Base-by-base conservation (phyloP, 495 filamentous ascomycete species). In the Neurospora pannonica region DNA sequence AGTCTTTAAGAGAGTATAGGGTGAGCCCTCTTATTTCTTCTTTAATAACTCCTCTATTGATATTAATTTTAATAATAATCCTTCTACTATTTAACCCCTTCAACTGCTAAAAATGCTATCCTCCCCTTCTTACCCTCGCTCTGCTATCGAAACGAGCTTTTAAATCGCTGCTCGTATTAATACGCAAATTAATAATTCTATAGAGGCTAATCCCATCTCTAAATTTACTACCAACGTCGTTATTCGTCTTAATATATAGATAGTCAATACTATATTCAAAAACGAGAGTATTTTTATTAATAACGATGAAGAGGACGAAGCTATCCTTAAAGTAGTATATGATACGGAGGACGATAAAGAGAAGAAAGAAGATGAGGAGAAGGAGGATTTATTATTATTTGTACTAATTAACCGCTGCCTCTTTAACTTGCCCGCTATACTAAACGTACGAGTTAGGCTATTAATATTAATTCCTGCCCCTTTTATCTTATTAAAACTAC, bases 401-500 rank as follows among this genome's bases (percentile, higher is more conserved):
- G 1, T 2, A 8, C 37, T 38, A 38, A 10, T 38, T 10, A 38
- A 38, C 9, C 9, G 37, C 37, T 3, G 13, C 17, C 4, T 40
- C 39, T 40, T 40, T 40, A 1, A 10, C 0, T 8, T 8, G 8
- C 8, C 8, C 2, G 8, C 37, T 38, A 38, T 38, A 38, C 9
- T 38, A 9, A 10, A 10, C 10, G 10, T 10, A 38, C 8, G 8
- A 38, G 0, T 38, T 38, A 38, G 2, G 37, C 8, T 38, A 37
- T n/a, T 8, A n/a, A 6, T n/a, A n/a, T 0, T 17, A 40, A 5
- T 3, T 2, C 0, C 3, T 10, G 1, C 0, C 37, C 8, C 7
- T 6, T 46, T 1, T n/a, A n/a, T 2, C 4, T 0, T 46, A n/a
- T n/a, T 3, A n/a, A 0, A 3, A n/a, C 2, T 46, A 3, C 0